Evolutionary conservation across 495 filamentous ascomycete genomes (phyloP).

Genomic region (Xylaria cubensis): DNA sequence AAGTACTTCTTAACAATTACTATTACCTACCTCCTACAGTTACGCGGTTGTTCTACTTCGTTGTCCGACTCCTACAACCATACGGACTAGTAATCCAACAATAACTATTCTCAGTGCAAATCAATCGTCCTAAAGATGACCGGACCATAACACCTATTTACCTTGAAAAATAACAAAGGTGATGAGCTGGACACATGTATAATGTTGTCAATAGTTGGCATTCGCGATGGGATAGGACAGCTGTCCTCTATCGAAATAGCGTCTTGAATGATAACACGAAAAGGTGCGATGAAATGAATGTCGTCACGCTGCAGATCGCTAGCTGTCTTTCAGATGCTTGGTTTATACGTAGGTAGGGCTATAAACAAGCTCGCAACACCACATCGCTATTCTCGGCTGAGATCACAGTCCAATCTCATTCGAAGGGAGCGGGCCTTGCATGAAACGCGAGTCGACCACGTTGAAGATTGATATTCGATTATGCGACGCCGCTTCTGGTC

Average conservation of each 20-base stretch:
- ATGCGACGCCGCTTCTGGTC: neutral
- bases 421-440: neutral
- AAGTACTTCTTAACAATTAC: neutral
- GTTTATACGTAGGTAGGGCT: neutral
- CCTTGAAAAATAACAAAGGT: neutral
- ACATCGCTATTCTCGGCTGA: neutral
- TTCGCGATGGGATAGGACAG: neutral
- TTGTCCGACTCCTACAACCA: neutral
- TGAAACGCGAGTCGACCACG: conserved; percentile 24
- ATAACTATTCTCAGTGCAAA: neutral
- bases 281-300: neutral
- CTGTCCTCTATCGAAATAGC: neutral
- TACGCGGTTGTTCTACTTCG: too few relatives aligned
- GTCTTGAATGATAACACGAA: neutral
- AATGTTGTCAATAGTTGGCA: neutral
- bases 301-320: conserved; percentile 1
- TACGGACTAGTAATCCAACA: neutral
- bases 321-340: neutral
- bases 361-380: conserved; percentile 4
- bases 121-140: neutral
- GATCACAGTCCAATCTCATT: neutral
- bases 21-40: too few relatives aligned
- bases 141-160: neutral
- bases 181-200: neutral
- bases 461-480: conserved; percentile 1